Evolutionary conservation across 768 basidiomycete genomes (phyloP).

Genomic region (Boletus huronensis): DNA sequence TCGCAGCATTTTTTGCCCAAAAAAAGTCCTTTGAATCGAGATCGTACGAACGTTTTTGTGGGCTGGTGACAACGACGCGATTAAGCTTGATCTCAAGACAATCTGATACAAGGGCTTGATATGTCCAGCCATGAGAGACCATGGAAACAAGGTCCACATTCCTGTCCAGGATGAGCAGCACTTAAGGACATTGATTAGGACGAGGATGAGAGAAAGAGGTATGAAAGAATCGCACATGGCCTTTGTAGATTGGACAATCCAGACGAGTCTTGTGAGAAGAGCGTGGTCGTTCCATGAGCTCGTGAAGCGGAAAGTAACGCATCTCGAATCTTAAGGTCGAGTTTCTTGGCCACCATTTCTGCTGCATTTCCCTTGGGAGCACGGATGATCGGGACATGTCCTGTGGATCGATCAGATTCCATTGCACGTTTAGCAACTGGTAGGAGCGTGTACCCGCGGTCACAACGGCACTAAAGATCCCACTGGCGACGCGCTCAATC

Average conservation of each 20-base stretch:
- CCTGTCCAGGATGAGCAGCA: conserved; percentile 89
- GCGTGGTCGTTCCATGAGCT: conserved; percentile 47
- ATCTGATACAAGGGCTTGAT: conserved; percentile 96
- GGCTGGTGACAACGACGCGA: conserved; percentile 77
- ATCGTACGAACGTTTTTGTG: conserved; percentile 83
- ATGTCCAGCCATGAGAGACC: conserved; percentile 97
- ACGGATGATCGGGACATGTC: conserved; percentile 91
- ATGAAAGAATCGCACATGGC: conserved; percentile 56
- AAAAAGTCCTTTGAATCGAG: conserved; percentile 99
- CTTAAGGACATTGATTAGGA: conserved; percentile 39
- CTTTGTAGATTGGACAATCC: conserved; percentile 84
- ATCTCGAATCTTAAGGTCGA: conserved; percentile 90
- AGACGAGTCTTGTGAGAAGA: conserved; percentile 78
- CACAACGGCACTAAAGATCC: conserved; percentile 87
- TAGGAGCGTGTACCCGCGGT: conserved; percentile 64
- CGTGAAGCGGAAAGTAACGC: conserved; percentile 69
- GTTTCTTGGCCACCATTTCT: conserved; percentile 97
- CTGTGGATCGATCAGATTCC: conserved; percentile 36
- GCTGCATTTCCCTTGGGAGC: conserved; percentile 95
- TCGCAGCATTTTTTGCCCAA: conserved; percentile 95
- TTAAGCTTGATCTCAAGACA: conserved; percentile 97
- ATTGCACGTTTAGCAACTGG: background rate
- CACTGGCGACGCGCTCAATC: conserved; percentile 86
- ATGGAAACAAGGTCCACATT: conserved; percentile 94
- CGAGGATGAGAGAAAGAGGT: background rate